Percentiles rank a stretch among this genome's conserved stretches.
Evolutionary conservation across 1,284 basidiomycete genomes (phyloP).

Genomic region (Trametes sp.): DNA sequence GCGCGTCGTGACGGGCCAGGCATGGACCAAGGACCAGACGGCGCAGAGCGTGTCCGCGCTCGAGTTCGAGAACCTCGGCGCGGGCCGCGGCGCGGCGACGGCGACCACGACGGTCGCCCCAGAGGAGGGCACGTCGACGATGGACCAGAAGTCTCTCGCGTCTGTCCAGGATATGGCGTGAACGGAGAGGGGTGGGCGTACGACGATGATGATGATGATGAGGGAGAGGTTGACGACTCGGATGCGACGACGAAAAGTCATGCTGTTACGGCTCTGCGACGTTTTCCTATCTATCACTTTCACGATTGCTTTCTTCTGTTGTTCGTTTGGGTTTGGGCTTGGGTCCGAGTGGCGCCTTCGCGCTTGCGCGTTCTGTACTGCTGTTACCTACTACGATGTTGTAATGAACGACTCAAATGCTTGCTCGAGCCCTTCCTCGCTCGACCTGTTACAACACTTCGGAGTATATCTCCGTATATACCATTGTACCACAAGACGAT

Average conservation of each 20-base stretch:
- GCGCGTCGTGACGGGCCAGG: constrained; percentile 40
- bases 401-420: neutral
- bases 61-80: constrained; percentile 16
- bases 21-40: constrained; percentile 35
- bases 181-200: neutral
- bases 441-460: too few species aligned
- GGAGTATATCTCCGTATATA: too few species aligned
- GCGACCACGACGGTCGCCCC: neutral
- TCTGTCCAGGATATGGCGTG: constrained; percentile 9
- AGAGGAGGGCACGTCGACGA: constrained; percentile 5
- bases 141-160: constrained; percentile 13
- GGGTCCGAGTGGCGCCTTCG: neutral
- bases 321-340: neutral
- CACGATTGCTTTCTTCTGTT: neutral
- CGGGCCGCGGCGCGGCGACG: neutral
- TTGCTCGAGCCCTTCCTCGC: too few species aligned
- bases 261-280: neutral
- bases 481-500: too few species aligned
- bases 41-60: constrained; percentile 14
- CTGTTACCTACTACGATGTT: neutral
- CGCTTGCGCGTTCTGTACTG: neutral
- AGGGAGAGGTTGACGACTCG: too few species aligned
- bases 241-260: neutral
- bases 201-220: neutral
- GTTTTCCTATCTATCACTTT: neutral